Evolutionary conservation across 257 asterid species (phyloP), one percentile per base, ranked within the genome.

Genomic region (Echites panduratus): DNA sequence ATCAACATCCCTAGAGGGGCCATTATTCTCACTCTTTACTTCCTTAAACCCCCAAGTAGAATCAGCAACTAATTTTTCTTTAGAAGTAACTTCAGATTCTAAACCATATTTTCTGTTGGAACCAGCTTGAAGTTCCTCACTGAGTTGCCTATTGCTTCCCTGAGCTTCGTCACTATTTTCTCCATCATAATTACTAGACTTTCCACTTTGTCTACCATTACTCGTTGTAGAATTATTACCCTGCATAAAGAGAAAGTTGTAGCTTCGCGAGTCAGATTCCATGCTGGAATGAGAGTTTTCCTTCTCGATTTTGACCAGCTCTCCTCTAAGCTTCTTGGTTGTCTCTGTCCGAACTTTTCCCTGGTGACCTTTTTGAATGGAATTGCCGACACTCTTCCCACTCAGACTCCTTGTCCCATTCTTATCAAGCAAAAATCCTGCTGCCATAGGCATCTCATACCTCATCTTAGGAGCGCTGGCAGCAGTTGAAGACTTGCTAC

Each of bases 191-290:
- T 73, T 82, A 70, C 68, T 74, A 20, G 83, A 79, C 57, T 80
- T 83, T 73, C 82, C 91, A 73, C 78, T 72, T 74, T 38, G 83
- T 45, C 76, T 81, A 44, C 90, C 86, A 68, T 90, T 88, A 81
- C 83, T 87, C 35, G 81, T 62, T 19, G 62, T 80, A 66, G 81
- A 82, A 77, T 71, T 66, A 63, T 57, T 79, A 70, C 90, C 97
- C 97, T 85, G 97, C 93, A 81, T 63, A 83, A 85, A 90, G 66
- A 87, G 79, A 85, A 86, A 84, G 83, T 85, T 78, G 83, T 83
- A 85, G 83, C 91, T 93, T 79, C 81, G 88, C 74, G 87, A 93
- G 90, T 93, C 96, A 85, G 97, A 90, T 79, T 90, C 98, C 91
- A 90, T 62, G 85, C 97, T 89, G 95, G 97, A 92, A 84, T 85